Evolutionary conservation across 352 stramenopile species (phyloP).

Genomic region (Saprolegnia parasitica): DNA sequence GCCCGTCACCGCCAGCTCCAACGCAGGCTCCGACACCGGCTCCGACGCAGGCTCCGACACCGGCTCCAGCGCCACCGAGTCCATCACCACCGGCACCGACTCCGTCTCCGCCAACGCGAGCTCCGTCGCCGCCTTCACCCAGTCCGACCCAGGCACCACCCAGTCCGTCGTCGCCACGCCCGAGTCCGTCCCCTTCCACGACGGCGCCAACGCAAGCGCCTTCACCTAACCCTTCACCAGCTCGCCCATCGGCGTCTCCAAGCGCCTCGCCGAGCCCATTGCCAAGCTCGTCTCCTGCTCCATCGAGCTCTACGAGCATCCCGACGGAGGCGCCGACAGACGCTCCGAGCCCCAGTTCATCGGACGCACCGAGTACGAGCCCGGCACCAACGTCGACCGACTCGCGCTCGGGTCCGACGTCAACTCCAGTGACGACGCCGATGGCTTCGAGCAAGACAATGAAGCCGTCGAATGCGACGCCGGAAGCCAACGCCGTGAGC

Average conservation of each 20-base stretch:
- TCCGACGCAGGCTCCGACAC: background rate
- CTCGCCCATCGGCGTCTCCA: background rate
- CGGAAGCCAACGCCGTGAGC: background rate
- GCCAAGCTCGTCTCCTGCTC: background rate
- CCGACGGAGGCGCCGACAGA: background rate
- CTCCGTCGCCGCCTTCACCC: too few species aligned
- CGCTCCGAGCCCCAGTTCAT: background rate
- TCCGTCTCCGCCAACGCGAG: background rate
- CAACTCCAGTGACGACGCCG: background rate
- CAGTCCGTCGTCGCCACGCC: too few species aligned
- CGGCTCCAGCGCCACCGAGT: background rate
- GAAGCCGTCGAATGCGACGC: background rate
- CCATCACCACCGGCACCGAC: background rate
- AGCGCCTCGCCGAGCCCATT: background rate
- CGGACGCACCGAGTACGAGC: background rate
- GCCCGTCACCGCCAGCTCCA: background rate
- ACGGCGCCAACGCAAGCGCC: background rate
- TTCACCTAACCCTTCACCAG: background rate
- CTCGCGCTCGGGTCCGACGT: background rate
- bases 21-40: background rate
- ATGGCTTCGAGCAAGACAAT: conserved; percentile 1
- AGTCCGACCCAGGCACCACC: too few species aligned
- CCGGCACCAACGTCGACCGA: background rate
- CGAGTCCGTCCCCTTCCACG: background rate
- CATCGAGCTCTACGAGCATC: background rate